phyloP scores from a whole-genome alignment of 2,329 filamentous ascomycete genomes.

The Hymenoscyphus occultus region DNA sequence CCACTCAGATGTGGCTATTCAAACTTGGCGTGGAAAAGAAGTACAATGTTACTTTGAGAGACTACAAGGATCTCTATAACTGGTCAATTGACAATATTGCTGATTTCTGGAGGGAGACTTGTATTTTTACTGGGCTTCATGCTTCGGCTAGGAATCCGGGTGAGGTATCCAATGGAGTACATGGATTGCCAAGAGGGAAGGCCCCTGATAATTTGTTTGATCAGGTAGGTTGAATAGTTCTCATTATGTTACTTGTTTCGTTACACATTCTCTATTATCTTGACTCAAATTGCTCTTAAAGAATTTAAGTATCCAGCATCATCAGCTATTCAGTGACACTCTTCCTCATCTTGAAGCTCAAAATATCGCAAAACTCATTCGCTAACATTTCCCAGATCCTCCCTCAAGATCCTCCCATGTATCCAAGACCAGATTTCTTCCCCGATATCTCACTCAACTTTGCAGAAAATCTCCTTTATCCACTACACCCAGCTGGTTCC shows the following conservation, averaged over 20 bases:
- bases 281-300: neutral
- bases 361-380: neutral
- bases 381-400: constrained; percentile 55
- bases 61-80: constrained; percentile 70
- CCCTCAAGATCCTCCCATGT: constrained; percentile 66
- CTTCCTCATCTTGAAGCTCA: neutral
- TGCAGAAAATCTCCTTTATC: constrained; percentile 90
- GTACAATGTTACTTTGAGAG: constrained; percentile 57
- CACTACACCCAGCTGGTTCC: constrained; percentile 55
- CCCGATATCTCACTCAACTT: constrained; percentile 79
- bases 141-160: neutral
- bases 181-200: neutral
- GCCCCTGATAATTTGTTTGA: constrained; percentile 9
- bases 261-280: neutral
- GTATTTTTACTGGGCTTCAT: constrained; percentile 36
- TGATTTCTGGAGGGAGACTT: constrained; percentile 79
- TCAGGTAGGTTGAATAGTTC: constrained; percentile 6
- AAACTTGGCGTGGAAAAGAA: constrained; percentile 66
- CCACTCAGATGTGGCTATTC: constrained; percentile 71
- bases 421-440: constrained; percentile 86
- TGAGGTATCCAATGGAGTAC: too few relatives aligned
- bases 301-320: too few relatives aligned
- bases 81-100: constrained; percentile 82
- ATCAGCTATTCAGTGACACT: neutral
- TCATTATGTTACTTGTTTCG: neutral